phyloP scores from a whole-genome alignment of 2,329 filamentous ascomycete genomes.

The Penicillium sp. region DNA sequence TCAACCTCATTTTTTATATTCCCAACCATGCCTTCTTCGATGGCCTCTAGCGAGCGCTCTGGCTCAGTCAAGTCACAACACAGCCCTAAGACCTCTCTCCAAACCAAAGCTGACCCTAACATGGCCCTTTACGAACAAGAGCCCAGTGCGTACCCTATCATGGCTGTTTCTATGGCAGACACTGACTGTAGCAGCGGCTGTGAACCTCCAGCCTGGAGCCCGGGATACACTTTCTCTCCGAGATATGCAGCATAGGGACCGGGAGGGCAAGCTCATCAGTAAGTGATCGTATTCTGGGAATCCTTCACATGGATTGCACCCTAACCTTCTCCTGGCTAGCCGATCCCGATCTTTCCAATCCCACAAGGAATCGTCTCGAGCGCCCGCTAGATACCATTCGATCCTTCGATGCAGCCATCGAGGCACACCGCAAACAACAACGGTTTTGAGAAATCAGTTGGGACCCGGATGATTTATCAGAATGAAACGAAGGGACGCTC shows the following conservation, averaged over 20 bases:
- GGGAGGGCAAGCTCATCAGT: slow-evolving; percentile 76
- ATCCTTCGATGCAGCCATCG: slow-evolving; percentile 83
- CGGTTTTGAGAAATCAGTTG: slow-evolving; percentile 12
- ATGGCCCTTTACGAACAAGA: slow-evolving; percentile 79
- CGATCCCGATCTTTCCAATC: slow-evolving; percentile 86
- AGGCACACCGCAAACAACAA: slow-evolving; percentile 55
- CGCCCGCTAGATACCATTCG: slow-evolving; percentile 88
- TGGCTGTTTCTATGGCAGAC: neutral
- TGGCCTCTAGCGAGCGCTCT: slow-evolving; percentile 24
- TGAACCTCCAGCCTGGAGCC: slow-evolving; percentile 14
- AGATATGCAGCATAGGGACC: slow-evolving; percentile 70
- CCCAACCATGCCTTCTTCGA: slow-evolving; percentile 19
- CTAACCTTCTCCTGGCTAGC: slow-evolving; percentile 52
- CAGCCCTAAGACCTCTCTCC: slow-evolving; percentile 42
- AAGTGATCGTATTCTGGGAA: slow-evolving; percentile 21
- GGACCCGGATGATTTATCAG: neutral
- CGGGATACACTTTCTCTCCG: slow-evolving; percentile 61
- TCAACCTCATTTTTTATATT: neutral
- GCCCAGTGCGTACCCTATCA: slow-evolving; percentile 60
- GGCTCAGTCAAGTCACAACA: slow-evolving; percentile 26
- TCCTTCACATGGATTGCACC: neutral
- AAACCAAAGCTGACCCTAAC: slow-evolving; percentile 80
- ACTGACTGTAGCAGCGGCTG: slow-evolving; percentile 23
- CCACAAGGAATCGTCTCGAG: slow-evolving; percentile 80
- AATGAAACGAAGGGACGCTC: slow-evolving; percentile 11